phyloP scores from a whole-genome alignment of 768 basidiomycete species.

The Cyclocybe cylindracea region DNA sequence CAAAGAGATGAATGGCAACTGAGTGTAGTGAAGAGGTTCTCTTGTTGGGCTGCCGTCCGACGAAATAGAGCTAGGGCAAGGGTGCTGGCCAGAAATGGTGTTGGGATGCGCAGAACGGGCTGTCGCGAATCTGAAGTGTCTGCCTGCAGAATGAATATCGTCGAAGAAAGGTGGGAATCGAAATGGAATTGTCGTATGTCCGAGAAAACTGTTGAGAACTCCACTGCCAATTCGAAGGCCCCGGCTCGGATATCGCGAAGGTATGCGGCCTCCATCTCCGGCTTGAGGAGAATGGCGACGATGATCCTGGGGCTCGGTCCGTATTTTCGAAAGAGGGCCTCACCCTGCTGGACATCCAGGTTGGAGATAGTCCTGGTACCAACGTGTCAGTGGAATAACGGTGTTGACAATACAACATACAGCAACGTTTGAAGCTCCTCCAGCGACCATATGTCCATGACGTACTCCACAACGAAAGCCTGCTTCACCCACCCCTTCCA shows the following conservation, averaged over 20 bases:
- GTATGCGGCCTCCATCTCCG: not conserved
- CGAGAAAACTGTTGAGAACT: slow-evolving; percentile 1
- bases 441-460: slow-evolving; percentile 6
- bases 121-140: not conserved
- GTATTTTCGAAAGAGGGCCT: slow-evolving; percentile 8
- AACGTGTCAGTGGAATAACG: slow-evolving; percentile 5
- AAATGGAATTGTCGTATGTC: slow-evolving; percentile 7
- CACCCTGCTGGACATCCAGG: not conserved
- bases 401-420: not conserved
- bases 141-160: slow-evolving; percentile 6
- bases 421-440: slow-evolving; percentile 1
- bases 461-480: slow-evolving; percentile 2
- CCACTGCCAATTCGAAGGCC: not conserved
- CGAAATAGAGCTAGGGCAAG: slow-evolving; percentile 7
- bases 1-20: slow-evolving; percentile 2
- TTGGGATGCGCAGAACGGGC: slow-evolving; percentile 4
- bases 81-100: slow-evolving; percentile 6
- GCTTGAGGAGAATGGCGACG: slow-evolving; percentile 2
- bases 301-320: slow-evolving; percentile 5
- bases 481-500: slow-evolving; percentile 9
- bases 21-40: slow-evolving; percentile 4
- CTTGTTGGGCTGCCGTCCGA: slow-evolving; percentile 8
- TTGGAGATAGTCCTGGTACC: not conserved
- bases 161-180: slow-evolving; percentile 6
- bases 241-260: not conserved